Percentiles rank a stretch among this genome's conserved stretches.
Evolutionary conservation across 2,329 filamentous ascomycete genomes (phyloP).

Genomic region (Penicillium sp.): DNA sequence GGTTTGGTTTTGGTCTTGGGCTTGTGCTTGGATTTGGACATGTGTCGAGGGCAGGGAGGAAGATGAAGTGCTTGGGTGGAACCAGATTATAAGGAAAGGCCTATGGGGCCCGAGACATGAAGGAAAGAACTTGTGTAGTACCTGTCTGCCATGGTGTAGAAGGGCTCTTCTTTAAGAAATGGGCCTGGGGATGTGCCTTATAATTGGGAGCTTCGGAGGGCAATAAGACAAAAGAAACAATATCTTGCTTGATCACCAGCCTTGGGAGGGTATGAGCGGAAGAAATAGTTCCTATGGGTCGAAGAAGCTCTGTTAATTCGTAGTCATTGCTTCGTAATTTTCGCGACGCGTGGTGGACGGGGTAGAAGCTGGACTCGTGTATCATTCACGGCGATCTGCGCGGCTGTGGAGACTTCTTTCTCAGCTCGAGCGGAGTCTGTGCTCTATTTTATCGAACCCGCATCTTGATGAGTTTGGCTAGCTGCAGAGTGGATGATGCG

Average conservation of each 20-base stretch:
- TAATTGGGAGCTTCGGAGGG: neutral
- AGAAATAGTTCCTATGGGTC: neutral
- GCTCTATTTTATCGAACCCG: neutral
- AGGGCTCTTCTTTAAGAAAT: neutral
- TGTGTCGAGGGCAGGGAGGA: neutral
- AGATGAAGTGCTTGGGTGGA: neutral
- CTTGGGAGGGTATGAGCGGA: neutral
- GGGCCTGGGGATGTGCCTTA: neutral
- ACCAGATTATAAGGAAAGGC: neutral
- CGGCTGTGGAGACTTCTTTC: neutral
- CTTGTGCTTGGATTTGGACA: neutral
- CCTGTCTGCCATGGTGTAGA: slow-evolving; percentile 18
- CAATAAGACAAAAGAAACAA: neutral
- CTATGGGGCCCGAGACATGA: neutral
- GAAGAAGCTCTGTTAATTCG: neutral
- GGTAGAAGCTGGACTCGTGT: neutral
- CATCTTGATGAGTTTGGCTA: slow-evolving; percentile 10
- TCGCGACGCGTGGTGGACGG: neutral
- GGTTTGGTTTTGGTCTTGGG: slow-evolving; percentile 16
- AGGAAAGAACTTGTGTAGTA: slow-evolving; percentile 9
- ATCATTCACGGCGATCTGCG: slow-evolving; percentile 10
- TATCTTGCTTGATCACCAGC: neutral
- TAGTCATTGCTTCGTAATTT: neutral
- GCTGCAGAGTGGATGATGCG: slow-evolving; percentile 20
- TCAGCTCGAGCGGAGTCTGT: slow-evolving; percentile 4